These are phyloP conservation scores for Blastocystis sp. DNA, from an alignment of 352 stramenopile genomes.

Conservation along the genomic window DNA sequence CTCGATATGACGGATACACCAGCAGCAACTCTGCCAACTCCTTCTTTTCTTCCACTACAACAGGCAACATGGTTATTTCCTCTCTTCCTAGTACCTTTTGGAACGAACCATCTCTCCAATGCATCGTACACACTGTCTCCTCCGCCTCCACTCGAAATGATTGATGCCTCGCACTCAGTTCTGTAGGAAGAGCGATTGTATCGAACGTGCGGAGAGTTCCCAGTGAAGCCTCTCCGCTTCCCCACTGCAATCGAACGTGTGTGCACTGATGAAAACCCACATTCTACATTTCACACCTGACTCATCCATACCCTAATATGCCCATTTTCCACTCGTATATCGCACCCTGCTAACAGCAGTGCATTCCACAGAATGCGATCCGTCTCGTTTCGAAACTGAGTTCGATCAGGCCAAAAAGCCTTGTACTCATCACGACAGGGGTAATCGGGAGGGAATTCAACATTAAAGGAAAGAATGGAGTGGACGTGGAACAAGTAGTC, in stretches of 20 bases:
- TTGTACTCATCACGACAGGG: not conserved
- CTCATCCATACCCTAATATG: not conserved
- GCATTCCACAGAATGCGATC: not conserved
- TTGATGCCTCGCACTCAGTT: not conserved
- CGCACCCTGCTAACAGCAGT: not conserved
- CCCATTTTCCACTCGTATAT: not conserved
- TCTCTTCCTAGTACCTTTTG: not conserved
- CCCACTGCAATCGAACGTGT: not conserved
- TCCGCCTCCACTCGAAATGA: not conserved
- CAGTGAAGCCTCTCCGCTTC: not conserved
- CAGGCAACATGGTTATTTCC: too few relatives aligned
- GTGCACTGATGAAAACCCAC: not conserved
- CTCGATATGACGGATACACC: not conserved
- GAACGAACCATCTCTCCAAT: not conserved
- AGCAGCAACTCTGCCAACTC: not conserved
- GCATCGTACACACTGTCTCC: not conserved
- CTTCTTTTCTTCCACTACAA: not conserved
- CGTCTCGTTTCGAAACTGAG: not conserved
- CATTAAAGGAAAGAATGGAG: not conserved
- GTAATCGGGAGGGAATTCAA: slow-evolving; percentile 19
- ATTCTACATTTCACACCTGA: not conserved
- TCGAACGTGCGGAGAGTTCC: not conserved
- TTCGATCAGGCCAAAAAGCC: not conserved
- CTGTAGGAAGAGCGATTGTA: not conserved
- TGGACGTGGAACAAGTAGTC: not conserved